phyloP scores from a whole-genome alignment of 371 early-diverging fungal species.

The Mucor irregularis region DNA sequence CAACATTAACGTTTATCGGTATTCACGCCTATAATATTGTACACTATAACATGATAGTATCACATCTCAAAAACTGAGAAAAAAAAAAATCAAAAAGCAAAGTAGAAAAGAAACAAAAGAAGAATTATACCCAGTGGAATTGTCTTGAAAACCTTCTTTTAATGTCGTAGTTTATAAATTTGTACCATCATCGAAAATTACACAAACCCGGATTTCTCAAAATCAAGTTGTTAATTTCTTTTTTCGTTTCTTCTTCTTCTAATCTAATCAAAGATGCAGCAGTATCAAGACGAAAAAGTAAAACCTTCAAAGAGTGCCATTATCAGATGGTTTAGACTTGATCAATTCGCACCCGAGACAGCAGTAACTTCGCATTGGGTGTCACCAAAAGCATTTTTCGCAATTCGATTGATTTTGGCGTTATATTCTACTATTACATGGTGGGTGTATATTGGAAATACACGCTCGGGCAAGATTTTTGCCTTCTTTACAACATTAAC shows the following conservation, averaged over 20 bases:
- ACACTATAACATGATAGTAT: no score
- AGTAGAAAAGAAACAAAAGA: no score
- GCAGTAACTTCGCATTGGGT: constrained; percentile 58
- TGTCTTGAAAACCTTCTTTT: no score
- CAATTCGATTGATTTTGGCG: constrained; percentile 37
- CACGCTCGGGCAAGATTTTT: constrained; percentile 26
- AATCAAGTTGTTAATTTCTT: neutral
- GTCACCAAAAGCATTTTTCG: constrained; percentile 42
- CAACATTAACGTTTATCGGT: constrained; percentile 53
- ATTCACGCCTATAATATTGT: constrained; percentile 53
- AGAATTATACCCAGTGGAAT: no score
- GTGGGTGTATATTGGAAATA: constrained; percentile 39
- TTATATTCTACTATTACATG: constrained; percentile 44
- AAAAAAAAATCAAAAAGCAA: no score
- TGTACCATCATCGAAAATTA: no score
- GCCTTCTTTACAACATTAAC: constrained; percentile 53
- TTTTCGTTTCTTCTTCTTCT: constrained; percentile 4
- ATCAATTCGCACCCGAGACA: constrained; percentile 53
- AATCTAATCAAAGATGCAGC: no score
- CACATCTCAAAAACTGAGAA: no score
- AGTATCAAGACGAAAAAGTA: constrained; percentile 21
- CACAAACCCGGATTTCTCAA: no score
- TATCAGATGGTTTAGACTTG: constrained; percentile 46
- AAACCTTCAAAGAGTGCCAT: constrained; percentile 26
- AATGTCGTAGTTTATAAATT: no score